Percentiles rank a stretch among this genome's conserved stretches.
Evolutionary conservation across 208 protist genomes (phyloP).

Genomic region (Acanthamoeba comandoni): DNA sequence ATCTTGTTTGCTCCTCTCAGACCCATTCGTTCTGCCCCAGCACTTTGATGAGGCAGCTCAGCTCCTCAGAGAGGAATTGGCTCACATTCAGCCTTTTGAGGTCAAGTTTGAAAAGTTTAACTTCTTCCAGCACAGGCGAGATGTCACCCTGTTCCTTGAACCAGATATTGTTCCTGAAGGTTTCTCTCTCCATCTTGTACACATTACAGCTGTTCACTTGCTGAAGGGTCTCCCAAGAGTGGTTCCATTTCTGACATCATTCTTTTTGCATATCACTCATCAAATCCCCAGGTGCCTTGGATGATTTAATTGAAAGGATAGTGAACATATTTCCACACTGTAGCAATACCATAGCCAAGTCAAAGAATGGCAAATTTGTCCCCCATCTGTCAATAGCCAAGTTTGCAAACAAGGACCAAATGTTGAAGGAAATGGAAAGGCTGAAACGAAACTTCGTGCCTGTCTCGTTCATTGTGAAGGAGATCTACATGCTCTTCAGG

Average conservation of each 20-base stretch:
- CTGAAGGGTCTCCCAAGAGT: not conserved
- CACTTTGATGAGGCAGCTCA: constrained; percentile 18
- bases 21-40: constrained; percentile 31
- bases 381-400: constrained; percentile 66
- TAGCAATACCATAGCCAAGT: not conserved
- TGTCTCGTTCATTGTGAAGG: constrained; percentile 39
- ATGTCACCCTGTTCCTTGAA: constrained; percentile 54
- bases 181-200: not conserved
- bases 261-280: not conserved
- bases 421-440: not conserved
- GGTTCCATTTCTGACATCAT: no score
- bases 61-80: constrained; percentile 1
- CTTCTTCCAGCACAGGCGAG: constrained; percentile 18
- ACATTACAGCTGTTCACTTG: not conserved
- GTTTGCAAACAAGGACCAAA: constrained; percentile 1
- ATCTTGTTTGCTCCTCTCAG: no score
- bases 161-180: constrained; percentile 21
- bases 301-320: not conserved
- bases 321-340: constrained; percentile 43
- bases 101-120: constrained; percentile 40
- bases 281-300: constrained; percentile 3
- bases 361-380: constrained; percentile 38
- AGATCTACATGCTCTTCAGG: constrained; percentile 21
- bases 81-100: constrained; percentile 45
- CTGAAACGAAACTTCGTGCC: not conserved